Evolutionary conservation across 345 rosid genomes (phyloP).

Genomic region (Sapria himalayana): DNA sequence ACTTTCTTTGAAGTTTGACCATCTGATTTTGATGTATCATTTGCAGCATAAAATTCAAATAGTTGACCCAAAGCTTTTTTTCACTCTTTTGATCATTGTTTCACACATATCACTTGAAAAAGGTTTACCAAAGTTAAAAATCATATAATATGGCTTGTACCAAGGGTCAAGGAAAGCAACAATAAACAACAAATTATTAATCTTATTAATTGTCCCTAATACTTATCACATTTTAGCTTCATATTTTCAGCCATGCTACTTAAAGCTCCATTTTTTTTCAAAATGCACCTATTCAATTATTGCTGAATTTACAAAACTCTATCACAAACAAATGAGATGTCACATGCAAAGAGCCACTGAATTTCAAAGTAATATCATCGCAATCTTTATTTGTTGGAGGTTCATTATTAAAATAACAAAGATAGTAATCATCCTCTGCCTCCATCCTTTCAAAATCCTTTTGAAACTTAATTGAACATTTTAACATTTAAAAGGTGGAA

Average conservation of each 20-base stretch:
- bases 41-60: too few species aligned
- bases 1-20: too few species aligned
- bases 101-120: conserved; percentile 9
- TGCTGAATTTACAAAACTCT: conserved; percentile 9
- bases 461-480: conserved; percentile 8
- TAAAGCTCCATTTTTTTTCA: too few species aligned
- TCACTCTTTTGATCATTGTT: too few species aligned
- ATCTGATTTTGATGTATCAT: conserved; percentile 6
- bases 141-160: conserved; percentile 11
- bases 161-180: conserved; percentile 15
- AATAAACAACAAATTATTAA: conserved; percentile 11
- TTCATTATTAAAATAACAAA: too few species aligned
- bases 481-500: conserved; percentile 12
- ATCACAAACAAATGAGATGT: conserved; percentile 14
- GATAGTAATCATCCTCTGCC: conserved; percentile 10
- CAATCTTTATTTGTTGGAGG: conserved; percentile 11
- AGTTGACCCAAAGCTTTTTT: too few species aligned
- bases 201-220: conserved; percentile 12
- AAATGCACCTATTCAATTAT: conserved; percentile 9
- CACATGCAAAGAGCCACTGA: conserved; percentile 8
- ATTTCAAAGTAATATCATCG: conserved; percentile 6
- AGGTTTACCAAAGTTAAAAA: conserved; percentile 12
- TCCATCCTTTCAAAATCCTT: conserved; percentile 11
- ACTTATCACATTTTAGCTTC: conserved; percentile 8
- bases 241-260: conserved; percentile 10